Conservation (phyloP, 768 basidiomycete genomes). For the Tylopilus felleus region DNA sequence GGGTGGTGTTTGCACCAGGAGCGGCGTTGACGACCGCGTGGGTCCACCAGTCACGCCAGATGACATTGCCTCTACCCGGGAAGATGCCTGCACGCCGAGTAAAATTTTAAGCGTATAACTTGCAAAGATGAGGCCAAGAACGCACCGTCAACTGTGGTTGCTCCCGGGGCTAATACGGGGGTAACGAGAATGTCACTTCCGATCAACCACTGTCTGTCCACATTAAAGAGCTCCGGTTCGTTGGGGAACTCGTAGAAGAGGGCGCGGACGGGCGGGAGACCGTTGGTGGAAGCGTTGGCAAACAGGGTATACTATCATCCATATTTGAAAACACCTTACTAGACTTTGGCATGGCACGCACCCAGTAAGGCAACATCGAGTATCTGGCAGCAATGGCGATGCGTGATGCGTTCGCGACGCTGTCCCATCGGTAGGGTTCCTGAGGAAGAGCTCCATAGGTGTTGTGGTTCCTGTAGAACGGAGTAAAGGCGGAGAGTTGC, state of each 20-base stretch:
- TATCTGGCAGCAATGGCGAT: conserved; percentile 72
- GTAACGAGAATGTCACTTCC: conserved; percentile 72
- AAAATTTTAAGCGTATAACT: not conserved
- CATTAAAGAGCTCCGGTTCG: conserved; percentile 57
- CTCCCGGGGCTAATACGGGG: conserved; percentile 68
- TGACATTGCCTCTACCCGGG: conserved; percentile 54
- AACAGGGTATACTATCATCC: conserved; percentile 63
- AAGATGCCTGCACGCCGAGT: conserved; percentile 46
- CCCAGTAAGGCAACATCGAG: conserved; percentile 76
- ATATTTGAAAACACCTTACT: not conserved
- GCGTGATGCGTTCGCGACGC: conserved; percentile 69
- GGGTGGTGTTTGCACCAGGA: conserved; percentile 42
- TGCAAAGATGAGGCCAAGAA: not conserved
- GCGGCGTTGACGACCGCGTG: conserved; percentile 50
- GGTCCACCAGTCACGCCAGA: conserved; percentile 76
- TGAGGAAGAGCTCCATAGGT: conserved; percentile 62
- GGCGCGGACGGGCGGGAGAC: conserved; percentile 70
- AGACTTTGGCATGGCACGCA: conserved; percentile 28
- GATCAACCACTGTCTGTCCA: conserved; percentile 70
- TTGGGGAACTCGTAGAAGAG: conserved; percentile 78
- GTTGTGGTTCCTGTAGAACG: conserved; percentile 83
- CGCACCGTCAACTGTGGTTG: conserved; percentile 62
- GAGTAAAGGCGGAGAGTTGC: conserved; percentile 78
- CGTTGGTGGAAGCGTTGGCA: conserved; percentile 58
- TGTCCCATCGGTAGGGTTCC: conserved; percentile 80